Conservation (phyloP, 257 asterid species). For the Solanum megistacrolobum region DNA sequence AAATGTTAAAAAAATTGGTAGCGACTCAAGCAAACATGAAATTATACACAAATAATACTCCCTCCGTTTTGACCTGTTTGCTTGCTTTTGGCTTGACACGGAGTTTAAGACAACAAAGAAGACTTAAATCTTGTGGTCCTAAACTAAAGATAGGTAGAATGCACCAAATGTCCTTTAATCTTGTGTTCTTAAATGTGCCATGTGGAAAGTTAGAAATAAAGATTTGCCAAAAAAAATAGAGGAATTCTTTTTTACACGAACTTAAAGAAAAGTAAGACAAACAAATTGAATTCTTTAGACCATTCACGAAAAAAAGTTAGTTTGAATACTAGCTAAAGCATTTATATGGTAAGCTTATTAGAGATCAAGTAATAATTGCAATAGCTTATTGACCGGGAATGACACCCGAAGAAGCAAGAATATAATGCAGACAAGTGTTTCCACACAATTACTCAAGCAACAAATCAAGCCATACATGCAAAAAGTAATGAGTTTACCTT, state of each 20-base stretch:
- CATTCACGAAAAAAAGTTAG: background rate
- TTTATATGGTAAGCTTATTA: background rate
- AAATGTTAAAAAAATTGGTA: background rate
- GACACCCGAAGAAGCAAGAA: background rate
- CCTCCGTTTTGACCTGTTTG: background rate
- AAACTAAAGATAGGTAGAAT: background rate
- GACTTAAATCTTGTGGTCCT: background rate
- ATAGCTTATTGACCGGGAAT: background rate
- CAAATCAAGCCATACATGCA: background rate
- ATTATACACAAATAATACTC: background rate
- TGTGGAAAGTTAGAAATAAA: background rate
- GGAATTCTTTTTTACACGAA: background rate
- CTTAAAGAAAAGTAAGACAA: background rate
- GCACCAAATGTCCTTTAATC: background rate
- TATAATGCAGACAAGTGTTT: background rate
- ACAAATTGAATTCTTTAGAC: background rate
- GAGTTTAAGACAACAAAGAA: background rate
- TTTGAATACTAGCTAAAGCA: background rate
- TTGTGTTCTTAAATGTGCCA: background rate
- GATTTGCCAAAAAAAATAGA: background rate
- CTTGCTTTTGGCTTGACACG: background rate
- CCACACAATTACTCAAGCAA: background rate
- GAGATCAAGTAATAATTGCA: background rate
- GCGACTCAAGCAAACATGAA: background rate
- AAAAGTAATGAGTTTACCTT: conserved; percentile 17